phyloP scores from a whole-genome alignment of 257 asterid genomes.

The Przewalskia tangutica region DNA sequence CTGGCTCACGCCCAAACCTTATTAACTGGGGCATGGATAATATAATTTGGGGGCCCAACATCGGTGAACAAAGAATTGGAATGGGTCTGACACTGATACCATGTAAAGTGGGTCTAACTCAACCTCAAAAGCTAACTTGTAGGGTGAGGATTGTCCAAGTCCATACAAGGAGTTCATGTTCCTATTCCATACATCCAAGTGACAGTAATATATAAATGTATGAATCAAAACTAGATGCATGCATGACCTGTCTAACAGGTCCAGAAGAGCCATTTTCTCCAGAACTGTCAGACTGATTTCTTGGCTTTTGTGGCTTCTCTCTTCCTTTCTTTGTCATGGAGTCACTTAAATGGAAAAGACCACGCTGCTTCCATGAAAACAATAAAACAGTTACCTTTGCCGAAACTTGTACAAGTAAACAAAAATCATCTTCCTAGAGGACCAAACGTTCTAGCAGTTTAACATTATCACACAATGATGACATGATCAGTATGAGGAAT shows the following conservation, averaged over 20 bases:
- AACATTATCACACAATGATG: not conserved
- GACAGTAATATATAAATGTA: not conserved
- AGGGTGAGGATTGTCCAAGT: too few species aligned
- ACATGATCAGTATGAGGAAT: not conserved
- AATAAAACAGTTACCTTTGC: not conserved
- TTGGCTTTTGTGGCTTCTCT: conserved; percentile 7
- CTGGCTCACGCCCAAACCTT: too few species aligned
- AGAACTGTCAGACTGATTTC: conserved; percentile 30
- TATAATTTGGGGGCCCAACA: too few species aligned
- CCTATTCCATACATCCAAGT: not conserved
- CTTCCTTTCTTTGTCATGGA: conserved; percentile 15
- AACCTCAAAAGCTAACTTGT: too few species aligned
- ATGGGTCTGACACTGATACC: too few species aligned
- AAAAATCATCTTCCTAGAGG: not conserved
- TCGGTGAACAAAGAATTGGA: too few species aligned
- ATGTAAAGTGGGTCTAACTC: too few species aligned
- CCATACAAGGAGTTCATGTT: too few species aligned
- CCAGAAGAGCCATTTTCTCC: conserved; percentile 44
- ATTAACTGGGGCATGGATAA: too few species aligned
- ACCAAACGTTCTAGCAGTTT: not conserved
- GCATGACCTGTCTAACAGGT: conserved; percentile 53
- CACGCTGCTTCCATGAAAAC: conserved; percentile 10
- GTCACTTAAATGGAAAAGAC: conserved; percentile 23
- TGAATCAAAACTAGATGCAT: not conserved
- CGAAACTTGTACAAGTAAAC: not conserved